Base-by-base conservation (phyloP, 768 basidiomycete genomes). In the Boletus subcaerulescens region DNA sequence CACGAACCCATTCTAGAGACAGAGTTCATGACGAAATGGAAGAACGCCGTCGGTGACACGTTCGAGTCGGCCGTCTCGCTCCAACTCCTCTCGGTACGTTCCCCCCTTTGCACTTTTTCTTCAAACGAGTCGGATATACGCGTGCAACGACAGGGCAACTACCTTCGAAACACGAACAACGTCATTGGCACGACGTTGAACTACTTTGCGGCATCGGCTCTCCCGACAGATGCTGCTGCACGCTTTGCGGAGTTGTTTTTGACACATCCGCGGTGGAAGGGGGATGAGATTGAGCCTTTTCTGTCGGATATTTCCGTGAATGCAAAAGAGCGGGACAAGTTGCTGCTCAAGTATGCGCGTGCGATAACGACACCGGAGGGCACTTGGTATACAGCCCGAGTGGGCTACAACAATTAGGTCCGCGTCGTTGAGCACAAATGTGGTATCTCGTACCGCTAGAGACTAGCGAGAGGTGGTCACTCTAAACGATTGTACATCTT, bases 171-270 rank as follows among this genome's bases (percentile, higher is more conserved):
- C 4, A 64, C 65, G 74, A 20, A 59, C 71, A 17, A 61, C 73
- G n/a, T 71, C 65, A 45, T 53, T 42, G 74, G 59, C 22, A 56
- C 71, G 5, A 66, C 77, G 15, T 62, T 96, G 33, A 82, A 73
- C 14, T 93, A 93, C 72, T 91, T 95, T 66, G 87, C 93, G 13
- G 76, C 82, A 4, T 83, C 89, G 0, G 70, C 74, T 2, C 83
- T 98, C 24, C 90, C 95, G 1, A 68, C 81, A 0, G 88, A 92
- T 48, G 88, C 95, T 6, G 76, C 86, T 2, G 80, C 83, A 9
- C 86, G 96, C 15, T 98, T 98, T 73, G 70, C 81, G 13, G 92
- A 96, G 58, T 80, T 98, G 15, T 99, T 99, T 77, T 76, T 91
- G 38, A 88, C 87, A 10, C 83, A 87, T 6, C 58, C 81, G 20